Evolutionary conservation across 768 basidiomycete species (phyloP).

Genomic region (Hirschioporus abietinus): DNA sequence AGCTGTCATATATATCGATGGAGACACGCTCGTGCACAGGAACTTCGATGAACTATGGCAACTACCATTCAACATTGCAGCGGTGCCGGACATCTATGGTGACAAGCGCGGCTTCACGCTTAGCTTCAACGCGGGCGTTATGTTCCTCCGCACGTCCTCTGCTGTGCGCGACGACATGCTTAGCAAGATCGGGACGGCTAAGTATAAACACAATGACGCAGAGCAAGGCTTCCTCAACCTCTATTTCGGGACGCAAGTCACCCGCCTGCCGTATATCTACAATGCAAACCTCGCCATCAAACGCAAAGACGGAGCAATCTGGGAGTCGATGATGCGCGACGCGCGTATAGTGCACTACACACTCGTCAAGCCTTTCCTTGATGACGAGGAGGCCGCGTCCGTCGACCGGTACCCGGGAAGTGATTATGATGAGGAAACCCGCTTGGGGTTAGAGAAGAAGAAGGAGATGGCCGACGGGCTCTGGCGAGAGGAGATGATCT

Average conservation of each 20-base stretch:
- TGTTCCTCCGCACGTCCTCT: constrained; percentile 27
- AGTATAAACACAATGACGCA: constrained; percentile 32
- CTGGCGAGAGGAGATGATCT: not conserved
- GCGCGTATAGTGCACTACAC: constrained; percentile 31
- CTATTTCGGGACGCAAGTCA: constrained; percentile 28
- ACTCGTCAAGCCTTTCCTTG: constrained; percentile 7
- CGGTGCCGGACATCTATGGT: constrained; percentile 27
- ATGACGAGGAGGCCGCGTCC: not conserved
- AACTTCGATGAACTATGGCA: constrained; percentile 27
- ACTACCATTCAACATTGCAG: constrained; percentile 25
- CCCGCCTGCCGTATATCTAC: constrained; percentile 30
- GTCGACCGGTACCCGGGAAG: too few relatives aligned
- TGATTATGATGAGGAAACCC: not conserved
- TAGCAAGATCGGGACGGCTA: constrained; percentile 33
- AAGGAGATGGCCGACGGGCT: not conserved
- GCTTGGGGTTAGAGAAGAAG: not conserved
- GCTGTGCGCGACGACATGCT: constrained; percentile 25
- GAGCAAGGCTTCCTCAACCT: constrained; percentile 39
- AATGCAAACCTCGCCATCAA: constrained; percentile 34
- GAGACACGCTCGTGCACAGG: constrained; percentile 28
- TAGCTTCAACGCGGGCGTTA: constrained; percentile 32
- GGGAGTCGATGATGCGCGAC: constrained; percentile 25
- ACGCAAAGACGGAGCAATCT: constrained; percentile 24
- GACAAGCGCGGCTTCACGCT: constrained; percentile 21
- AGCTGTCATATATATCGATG: constrained; percentile 28